These are phyloP conservation scores for Spergularia azorica DNA, from an alignment of 179 eudicot species.

Conservation along the genomic window DNA sequence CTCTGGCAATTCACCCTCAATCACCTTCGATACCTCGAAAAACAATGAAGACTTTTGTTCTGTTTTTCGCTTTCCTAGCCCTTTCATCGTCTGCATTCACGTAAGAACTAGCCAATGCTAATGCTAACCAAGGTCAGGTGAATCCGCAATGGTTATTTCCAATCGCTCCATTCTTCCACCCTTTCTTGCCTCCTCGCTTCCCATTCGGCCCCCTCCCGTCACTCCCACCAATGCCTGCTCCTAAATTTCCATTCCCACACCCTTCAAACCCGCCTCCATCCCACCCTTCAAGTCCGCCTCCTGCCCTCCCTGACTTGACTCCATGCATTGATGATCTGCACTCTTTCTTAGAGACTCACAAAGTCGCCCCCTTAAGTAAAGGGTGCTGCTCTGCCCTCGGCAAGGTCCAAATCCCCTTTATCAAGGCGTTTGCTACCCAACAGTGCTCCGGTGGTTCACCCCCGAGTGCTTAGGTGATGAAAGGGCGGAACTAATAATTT, in stretches of 20 bases:
- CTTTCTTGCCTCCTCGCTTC: too few relatives aligned
- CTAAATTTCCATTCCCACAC: neutral
- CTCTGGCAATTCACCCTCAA: too few relatives aligned
- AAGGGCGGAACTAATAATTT: neutral
- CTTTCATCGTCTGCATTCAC: too few relatives aligned
- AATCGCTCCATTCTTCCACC: too few relatives aligned
- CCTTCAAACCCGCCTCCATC: neutral
- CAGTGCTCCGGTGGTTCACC: neutral
- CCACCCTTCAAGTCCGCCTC: neutral
- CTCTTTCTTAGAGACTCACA: neutral
- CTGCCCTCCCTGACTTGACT: neutral
- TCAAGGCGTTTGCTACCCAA: neutral
- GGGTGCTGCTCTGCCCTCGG: slow-evolving; percentile 2
- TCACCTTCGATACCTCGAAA: too few relatives aligned
- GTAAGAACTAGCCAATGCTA: too few relatives aligned
- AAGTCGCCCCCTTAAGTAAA: neutral
- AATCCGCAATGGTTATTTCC: too few relatives aligned
- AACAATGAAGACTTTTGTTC: too few relatives aligned
- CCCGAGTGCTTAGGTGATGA: neutral
- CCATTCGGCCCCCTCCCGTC: too few relatives aligned
- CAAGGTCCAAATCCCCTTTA: neutral
- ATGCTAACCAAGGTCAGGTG: too few relatives aligned
- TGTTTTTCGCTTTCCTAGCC: too few relatives aligned
- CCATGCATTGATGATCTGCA: neutral
- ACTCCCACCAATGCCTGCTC: neutral